Base-by-base conservation (phyloP, 2,329 filamentous ascomycete species). In the Aureobasidium uvarum region DNA sequence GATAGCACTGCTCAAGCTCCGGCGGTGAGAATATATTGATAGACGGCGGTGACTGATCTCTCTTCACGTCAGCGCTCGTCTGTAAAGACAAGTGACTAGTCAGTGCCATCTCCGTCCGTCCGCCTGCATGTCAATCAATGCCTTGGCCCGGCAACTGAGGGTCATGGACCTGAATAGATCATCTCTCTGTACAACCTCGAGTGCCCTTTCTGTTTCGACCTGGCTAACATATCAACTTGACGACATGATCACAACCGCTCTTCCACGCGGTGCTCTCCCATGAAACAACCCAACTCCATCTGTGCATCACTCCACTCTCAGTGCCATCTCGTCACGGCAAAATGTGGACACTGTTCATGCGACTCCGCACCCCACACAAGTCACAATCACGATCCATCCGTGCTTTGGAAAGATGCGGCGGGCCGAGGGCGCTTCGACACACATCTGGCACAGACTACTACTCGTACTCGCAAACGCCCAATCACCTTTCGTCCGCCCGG, bases 1-100 rank as follows among this genome's bases (percentile, higher is more conserved):
- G 8, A 46, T 14, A 59, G 16, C 56, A 62, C 58, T 25, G 48
- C 36, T 45, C 48, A 43, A 38, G 38, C 46, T 51, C 48, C 54
- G 28, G 60, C 60, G 60, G 60, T 62, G 56, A 56, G 20, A 18
- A 51, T 54, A 60, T 50, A 58, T 58, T 58, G 54, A 39, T 50
- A 60, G 25, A 43, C 25, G 36, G 39, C 33, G 55, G 46, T 45
- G 31, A 14, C n/a, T 62, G 3, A 25, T 25, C 25, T 62, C 10
- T n/a, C 33, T 62, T 62, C 58, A 36, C 58, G 43, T 60, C 56
- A 48, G 56, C 58, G 45, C 45, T 46, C n/a, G 28, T 14, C 14
- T 36, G 60, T 52, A 23, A 63, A 52, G 60, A 54, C 60, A 28
- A 43, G 48, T 54, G 45, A 13, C 59, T 63, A 63, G 59, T 63